Evolutionary conservation across 495 filamentous ascomycete genomes (phyloP), one percentile per base, ranked within the genome.

Genomic region (Aspergillus kassunensis): DNA sequence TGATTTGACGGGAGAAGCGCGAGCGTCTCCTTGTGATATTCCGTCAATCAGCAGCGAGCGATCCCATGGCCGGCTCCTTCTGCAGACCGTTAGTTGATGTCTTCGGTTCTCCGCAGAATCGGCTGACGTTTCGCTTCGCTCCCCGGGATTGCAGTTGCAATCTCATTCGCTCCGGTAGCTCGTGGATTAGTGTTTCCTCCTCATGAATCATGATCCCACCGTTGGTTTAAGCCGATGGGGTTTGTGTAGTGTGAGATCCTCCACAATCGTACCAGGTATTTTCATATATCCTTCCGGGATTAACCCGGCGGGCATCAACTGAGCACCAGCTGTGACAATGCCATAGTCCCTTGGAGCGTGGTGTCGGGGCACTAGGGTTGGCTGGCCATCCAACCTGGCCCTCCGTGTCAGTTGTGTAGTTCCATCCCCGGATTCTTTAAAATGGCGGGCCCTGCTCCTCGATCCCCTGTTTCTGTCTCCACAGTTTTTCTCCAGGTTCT

Each of bases 1-100:
- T 44, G 50, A 43, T 42, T 50, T 59, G 56, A 54, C 18, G 48
- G 27, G 13, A 52, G 47, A 39, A 47, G 60, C 60, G 55, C 33
- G 51, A 45, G 44, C 37, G 20, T 34, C 25, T 44, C 54, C 51
- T 48, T 36, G 30, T 58, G 51, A 61, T 66, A 30, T 69, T 66
- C 68, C 68, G 47, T 69, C 68, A 71, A 71, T 71, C 66, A 69
- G 41, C 47, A 42, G 10, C 20, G 51, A 24, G 7, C 12, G 42
- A 29, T 37, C 27, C 12, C 34, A n/a, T 16, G 47, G 20, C 25
- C 20, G 40, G 35, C 46, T 36, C 21, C 23, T 18, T 40, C 37
- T 20, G 35, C 42, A 33, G 25, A 18, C 27, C 27, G 45, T 36
- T 21, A 41, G 21, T 44, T 23, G 27, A 37, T 34, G 16, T 20